These are phyloP conservation scores for Pseudevernia furfuracea DNA, from an alignment of 495 filamentous ascomycete genomes.

Conservation along the genomic window DNA sequence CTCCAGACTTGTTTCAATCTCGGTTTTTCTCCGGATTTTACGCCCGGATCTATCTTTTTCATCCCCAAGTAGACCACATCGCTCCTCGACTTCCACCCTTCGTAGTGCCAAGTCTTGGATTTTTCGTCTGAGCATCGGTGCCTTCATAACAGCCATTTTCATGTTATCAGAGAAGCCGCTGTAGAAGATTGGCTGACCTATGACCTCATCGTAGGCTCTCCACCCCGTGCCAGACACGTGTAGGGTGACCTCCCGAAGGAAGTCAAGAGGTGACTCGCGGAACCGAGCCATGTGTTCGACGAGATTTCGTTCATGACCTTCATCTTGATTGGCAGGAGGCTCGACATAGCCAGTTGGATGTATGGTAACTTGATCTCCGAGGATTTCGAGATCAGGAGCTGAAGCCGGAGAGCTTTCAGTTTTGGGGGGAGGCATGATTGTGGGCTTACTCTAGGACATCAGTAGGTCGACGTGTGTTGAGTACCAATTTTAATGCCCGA, in stretches of 20 bases:
- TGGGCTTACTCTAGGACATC: not conserved
- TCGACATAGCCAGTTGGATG: conserved; percentile 69
- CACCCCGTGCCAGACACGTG: conserved; percentile 88
- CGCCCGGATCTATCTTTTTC: conserved; percentile 40
- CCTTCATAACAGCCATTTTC: conserved; percentile 65
- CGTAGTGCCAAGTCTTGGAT: conserved; percentile 69
- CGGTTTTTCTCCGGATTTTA: conserved; percentile 47
- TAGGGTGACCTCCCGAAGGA: conserved; percentile 83
- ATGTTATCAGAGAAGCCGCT: conserved; percentile 85
- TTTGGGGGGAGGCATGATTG: conserved; percentile 19
- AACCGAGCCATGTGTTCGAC: conserved; percentile 80
- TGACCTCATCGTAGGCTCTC: conserved; percentile 82
- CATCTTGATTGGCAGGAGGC: conserved; percentile 33
- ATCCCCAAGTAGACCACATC: conserved; percentile 58
- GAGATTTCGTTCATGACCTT: conserved; percentile 59
- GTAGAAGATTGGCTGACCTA: conserved; percentile 92
- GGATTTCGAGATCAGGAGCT: conserved; percentile 76
- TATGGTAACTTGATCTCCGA: conserved; percentile 69
- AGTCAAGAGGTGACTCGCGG: conserved; percentile 61
- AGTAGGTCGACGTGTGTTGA: not conserved
- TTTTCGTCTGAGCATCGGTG: conserved; percentile 62
- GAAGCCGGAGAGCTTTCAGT: conserved; percentile 33
- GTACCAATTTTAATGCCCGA: not conserved
- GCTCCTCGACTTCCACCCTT: conserved; percentile 65
- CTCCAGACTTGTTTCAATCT: conserved; percentile 55